These are phyloP conservation scores for Pontederia crassipes DNA, from an alignment of 176 grass and related monocot species.

Conservation along the genomic window DNA sequence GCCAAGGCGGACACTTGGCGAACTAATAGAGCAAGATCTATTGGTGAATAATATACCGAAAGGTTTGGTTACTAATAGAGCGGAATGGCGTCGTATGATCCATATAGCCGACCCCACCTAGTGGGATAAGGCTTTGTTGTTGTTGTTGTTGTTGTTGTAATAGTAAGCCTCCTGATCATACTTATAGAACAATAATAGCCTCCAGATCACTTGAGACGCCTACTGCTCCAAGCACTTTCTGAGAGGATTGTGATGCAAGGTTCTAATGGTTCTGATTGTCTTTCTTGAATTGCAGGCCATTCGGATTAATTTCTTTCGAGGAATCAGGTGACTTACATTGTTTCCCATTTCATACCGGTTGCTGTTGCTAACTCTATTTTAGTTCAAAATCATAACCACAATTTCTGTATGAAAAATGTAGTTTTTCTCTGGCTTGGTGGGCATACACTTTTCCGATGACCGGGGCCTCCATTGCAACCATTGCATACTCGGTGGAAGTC, in stretches of 20 bases:
- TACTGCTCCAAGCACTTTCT: no score
- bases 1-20: no score
- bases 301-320: conserved; percentile 7
- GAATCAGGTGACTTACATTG: not conserved
- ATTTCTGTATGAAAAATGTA: not conserved
- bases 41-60: no score
- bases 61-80: no score
- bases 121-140: no score
- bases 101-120: no score
- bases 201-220: no score
- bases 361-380: not conserved
- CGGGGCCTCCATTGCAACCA: not conserved
- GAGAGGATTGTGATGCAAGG: no score
- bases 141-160: no score
- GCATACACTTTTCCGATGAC: conserved; percentile 5
- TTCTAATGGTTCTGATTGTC: not conserved
- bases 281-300: not conserved
- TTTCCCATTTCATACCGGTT: not conserved
- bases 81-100: no score
- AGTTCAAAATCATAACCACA: not conserved
- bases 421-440: conserved; percentile 5
- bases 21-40: no score
- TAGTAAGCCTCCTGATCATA: not conserved
- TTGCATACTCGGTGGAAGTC: not conserved
- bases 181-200: no score